Conservation (phyloP, 2,329 filamentous ascomycete genomes). For the Cryphonectria japonica region DNA sequence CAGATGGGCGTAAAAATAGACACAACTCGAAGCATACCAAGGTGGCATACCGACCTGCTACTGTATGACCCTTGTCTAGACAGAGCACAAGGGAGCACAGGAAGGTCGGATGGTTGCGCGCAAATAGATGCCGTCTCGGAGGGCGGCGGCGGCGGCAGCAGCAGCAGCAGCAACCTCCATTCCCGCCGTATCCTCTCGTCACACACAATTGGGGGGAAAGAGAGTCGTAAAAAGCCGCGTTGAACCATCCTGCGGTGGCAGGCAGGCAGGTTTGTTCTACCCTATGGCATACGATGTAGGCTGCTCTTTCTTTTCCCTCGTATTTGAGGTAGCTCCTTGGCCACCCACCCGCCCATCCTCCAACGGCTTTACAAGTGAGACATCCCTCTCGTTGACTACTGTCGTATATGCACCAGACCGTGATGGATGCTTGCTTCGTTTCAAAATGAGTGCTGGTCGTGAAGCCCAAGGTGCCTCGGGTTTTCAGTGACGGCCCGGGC, state of each 20-base stretch:
- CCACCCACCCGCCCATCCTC: neutral
- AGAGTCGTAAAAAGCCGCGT: slow-evolving; percentile 5
- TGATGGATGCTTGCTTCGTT: neutral
- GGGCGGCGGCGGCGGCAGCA: too few relatives aligned
- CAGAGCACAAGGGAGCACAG: neutral
- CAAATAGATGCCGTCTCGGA: slow-evolving; percentile 1
- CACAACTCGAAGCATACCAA: neutral
- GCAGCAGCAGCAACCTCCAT: neutral
- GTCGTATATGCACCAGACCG: neutral
- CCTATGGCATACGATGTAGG: neutral
- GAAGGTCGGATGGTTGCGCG: neutral
- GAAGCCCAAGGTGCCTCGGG: neutral
- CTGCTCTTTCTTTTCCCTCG: neutral
- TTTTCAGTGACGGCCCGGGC: too few relatives aligned
- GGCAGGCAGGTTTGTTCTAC: neutral
- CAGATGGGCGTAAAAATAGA: neutral
- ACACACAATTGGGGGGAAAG: neutral
- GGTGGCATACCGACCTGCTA: neutral
- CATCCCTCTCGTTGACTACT: neutral
- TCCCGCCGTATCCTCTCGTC: neutral
- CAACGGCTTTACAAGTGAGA: neutral
- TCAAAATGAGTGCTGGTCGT: neutral
- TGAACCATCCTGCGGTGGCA: neutral
- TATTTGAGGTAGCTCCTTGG: neutral
- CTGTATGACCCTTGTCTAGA: neutral